These are phyloP conservation scores for Aspergillus indologenus DNA, from an alignment of 495 filamentous ascomycete species.

Conservation along the genomic window DNA sequence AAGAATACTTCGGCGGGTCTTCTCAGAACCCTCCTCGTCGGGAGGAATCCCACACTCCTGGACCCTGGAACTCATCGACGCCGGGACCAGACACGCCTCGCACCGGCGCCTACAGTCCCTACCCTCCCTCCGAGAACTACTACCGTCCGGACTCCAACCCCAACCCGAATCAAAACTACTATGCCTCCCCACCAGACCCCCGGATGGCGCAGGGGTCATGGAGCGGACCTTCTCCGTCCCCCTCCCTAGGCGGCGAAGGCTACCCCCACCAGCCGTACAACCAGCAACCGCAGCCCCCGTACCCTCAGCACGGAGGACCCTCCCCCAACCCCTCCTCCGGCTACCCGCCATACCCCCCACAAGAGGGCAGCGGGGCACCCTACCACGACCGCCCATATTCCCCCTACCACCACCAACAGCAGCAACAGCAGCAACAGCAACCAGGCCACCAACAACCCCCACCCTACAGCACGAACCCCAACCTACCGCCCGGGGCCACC, in stretches of 20 bases:
- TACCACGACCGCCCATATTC: neutral
- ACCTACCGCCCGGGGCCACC: neutral
- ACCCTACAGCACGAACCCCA: neutral
- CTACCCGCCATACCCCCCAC: neutral
- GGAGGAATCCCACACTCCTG: neutral
- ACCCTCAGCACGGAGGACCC: neutral
- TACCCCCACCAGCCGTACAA: neutral
- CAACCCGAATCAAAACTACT: neutral
- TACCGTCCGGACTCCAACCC: neutral
- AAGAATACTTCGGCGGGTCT: constrained; percentile 4
- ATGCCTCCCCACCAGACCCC: neutral
- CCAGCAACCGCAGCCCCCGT: neutral
- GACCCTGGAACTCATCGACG: neutral
- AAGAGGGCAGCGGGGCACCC: neutral
- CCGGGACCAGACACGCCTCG: neutral
- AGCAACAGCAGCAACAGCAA: too few species aligned
- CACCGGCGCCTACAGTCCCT: neutral
- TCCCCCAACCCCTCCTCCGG: neutral
- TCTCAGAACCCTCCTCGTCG: neutral
- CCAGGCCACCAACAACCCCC: constrained; percentile 2
- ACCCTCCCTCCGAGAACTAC: constrained; percentile 1
- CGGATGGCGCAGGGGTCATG: neutral
- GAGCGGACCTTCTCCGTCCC: neutral
- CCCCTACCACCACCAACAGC: too few species aligned
- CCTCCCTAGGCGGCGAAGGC: neutral